Evolutionary conservation across 2,329 filamentous ascomycete species (phyloP), one percentile per base, ranked within the genome.

Genomic region (Aspergillus fructus): DNA sequence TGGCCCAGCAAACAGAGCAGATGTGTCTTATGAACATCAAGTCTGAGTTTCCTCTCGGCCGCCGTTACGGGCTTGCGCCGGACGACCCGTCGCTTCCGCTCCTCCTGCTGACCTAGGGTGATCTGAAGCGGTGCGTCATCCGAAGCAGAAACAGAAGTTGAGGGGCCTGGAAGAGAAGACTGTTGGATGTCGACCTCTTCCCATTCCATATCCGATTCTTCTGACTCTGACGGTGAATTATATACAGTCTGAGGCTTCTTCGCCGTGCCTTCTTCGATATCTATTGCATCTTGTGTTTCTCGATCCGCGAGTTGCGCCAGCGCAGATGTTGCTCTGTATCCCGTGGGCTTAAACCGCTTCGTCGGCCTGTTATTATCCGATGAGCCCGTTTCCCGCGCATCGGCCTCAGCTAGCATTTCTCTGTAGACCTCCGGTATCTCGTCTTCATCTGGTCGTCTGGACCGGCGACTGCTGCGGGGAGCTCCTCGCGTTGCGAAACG

Each of bases 11-110:
- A 80, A 70, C 91, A 96, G 13, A 97, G 77, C 0, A 97, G 63
- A 74, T 99, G 93, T 60, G 87, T 80, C 73, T 93, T 96, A 73
- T 99, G 94, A n/a, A 92, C 81, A 51, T 91, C 83, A 30, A 94
- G 71, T 19, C 93, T 85, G 30, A 81, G 69, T 47, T 79, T 82
- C 61, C 81, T 86, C 61, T 89, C 86, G 1, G 79, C 78, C 6
- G 78, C 77, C 1, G 83, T 83, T 15, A 83, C 75, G 19, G 82
- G 79, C 59, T 81, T 84, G 52, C 82, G 77, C 61, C 78, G 76
- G 27, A 68, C 59, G 11, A 62, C 21, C 49, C 59, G 47, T 42
- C 63, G 71, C 37, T 56, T 62, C 34, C 62, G 62, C 17, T 66
- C 63, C 13, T 63, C 56, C 34, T 67, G 66, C 45, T 66, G 70